A percentile compares a stretch with the other conserved stretches of the same genome.
Conservation (phyloP, 2,329 filamentous ascomycete genomes). For the Colletotrichum sp. region DNA sequence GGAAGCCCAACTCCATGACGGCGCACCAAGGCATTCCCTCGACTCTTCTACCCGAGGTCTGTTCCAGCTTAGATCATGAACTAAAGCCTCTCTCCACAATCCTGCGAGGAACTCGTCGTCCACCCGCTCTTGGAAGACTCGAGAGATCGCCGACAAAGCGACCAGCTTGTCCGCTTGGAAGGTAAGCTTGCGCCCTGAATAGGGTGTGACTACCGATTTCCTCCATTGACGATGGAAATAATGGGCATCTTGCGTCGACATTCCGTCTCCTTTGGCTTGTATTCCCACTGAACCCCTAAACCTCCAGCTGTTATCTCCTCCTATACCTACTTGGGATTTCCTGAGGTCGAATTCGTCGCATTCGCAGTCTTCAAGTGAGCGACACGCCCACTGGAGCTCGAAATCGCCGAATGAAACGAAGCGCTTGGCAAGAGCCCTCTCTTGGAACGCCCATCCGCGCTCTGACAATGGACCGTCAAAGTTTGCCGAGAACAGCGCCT, state of each 20-base stretch:
- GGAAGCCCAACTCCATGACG: neutral
- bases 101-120: neutral
- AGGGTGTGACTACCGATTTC: neutral
- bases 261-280: neutral
- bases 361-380: neutral
- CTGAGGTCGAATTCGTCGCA: neutral
- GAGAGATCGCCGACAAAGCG: neutral
- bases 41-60: neutral
- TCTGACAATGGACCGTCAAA: neutral
- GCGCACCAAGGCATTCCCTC: neutral
- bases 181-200: neutral
- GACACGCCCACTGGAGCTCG: neutral
- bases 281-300: neutral
- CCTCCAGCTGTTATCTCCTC: neutral
- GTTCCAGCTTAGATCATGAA: neutral
- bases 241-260: neutral
- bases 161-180: neutral
- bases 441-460: neutral
- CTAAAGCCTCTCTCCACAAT: neutral
- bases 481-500: neutral
- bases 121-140: neutral
- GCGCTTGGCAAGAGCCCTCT: neutral
- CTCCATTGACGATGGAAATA: neutral
- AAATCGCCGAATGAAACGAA: neutral
- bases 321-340: neutral